These are phyloP conservation scores for Solanum tarapatanum DNA, from an alignment of 257 asterid genomes.

Conservation along the genomic window DNA sequence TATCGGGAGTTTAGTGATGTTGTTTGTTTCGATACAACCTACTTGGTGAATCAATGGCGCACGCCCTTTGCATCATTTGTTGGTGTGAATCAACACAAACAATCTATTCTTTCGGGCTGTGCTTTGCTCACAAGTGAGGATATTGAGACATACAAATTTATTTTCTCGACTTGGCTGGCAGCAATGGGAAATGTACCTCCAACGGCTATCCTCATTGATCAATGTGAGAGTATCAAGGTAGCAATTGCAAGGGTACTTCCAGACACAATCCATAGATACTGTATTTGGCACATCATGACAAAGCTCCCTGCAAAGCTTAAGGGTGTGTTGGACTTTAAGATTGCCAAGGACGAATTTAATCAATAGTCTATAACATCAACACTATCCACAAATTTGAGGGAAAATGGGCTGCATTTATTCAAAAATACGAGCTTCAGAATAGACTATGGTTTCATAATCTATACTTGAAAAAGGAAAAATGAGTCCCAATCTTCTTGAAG, in stretches of 20 bases:
- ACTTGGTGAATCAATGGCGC: not conserved
- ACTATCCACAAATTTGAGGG: not conserved
- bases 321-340: not conserved
- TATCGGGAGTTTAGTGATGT: too few relatives aligned
- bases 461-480: not conserved
- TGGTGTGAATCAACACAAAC: not conserved
- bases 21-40: not conserved
- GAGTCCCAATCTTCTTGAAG: not conserved
- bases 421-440: not conserved
- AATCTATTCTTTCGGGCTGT: not conserved
- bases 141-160: not conserved
- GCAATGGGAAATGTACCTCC: not conserved
- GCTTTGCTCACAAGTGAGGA: not conserved
- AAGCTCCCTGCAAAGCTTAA: not conserved
- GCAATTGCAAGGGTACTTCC: not conserved
- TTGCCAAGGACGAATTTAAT: not conserved
- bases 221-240: not conserved
- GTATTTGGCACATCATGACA: not conserved
- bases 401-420: not conserved
- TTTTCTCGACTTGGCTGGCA: not conserved
- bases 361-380: not conserved
- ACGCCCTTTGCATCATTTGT: not conserved
- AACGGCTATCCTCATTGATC: not conserved
- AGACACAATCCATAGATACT: not conserved
- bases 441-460: not conserved